Base-by-base conservation (phyloP, 768 basidiomycete genomes). In the Rhizopogon salebrosus region DNA sequence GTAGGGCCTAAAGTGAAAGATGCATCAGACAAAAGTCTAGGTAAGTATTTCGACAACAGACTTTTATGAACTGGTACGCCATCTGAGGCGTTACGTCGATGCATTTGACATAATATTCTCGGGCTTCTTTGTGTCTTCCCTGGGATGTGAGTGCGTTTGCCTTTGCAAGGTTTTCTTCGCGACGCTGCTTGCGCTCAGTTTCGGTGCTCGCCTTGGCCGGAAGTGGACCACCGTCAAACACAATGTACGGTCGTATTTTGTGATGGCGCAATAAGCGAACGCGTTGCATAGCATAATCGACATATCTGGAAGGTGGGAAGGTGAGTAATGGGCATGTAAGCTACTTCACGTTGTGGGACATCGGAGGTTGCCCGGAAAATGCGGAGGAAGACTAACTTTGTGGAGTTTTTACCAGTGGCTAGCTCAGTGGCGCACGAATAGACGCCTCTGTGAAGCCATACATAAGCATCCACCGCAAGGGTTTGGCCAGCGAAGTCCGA, bases 11-110 rank as follows among this genome's bases (percentile, higher is more conserved):
- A 9, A 52, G n/a, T 11, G 14, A 34, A 52, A 14, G 31, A 43
- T 31, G 39, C n/a, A 27, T 62, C 52, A 56, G 48, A 51, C 34
- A 39, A 18, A 16, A n/a, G 37, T 14, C 27, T 23, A 20, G 16
- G 8, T 10, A 20, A 34, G 5, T 9, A 34, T 23, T 34, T 34
- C 10, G 14, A 55, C 5, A 42, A 38, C 41, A 13, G 27, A 22
- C 95, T 81, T 99, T 98, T 75, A 98, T 97, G 58, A 98, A 75
- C 68, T 98, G 97, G 66, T 80, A 95, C 2, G 95, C 95, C 92
- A 98, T 95, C 69, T 94, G 87, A 1, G 97, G 95, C 4, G 93
- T 95, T 38, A 99, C 91, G 58, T 99, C 97, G 48, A 98, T 73
- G 59, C 89, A 92, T 69, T 95, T 97, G 61, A 88, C 78, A 63